Percentiles rank a stretch among this genome's conserved stretches.
phyloP scores from a whole-genome alignment of 1,284 basidiomycete species.

The Veloboletus limbatus region DNA sequence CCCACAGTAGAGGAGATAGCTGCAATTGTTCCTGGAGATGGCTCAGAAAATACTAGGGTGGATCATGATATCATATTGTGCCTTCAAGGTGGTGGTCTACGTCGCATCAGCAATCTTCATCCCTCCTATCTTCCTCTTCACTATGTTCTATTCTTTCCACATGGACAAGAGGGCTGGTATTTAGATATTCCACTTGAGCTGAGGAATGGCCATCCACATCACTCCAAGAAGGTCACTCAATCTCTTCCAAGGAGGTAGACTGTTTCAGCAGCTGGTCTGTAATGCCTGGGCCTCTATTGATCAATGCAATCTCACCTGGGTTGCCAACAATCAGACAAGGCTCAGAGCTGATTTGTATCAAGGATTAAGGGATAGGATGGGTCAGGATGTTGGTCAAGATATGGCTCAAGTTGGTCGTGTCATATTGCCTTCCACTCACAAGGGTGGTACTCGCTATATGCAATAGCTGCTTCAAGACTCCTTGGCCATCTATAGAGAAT shows the following conservation, averaged over 20 bases:
- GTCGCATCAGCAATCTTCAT: slow-evolving; percentile 35
- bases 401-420: slow-evolving; percentile 5
- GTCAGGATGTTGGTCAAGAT: too few species aligned
- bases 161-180: slow-evolving; percentile 42
- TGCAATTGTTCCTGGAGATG: too few species aligned
- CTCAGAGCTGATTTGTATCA: too few species aligned
- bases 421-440: slow-evolving; percentile 5
- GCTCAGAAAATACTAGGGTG: too few species aligned
- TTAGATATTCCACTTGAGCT: slow-evolving; percentile 19
- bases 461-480: slow-evolving; percentile 9
- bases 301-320: too few species aligned
- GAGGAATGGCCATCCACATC: neutral
- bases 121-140: slow-evolving; percentile 37
- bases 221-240: slow-evolving; percentile 18
- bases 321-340: too few species aligned
- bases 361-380: too few species aligned
- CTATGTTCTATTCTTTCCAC: slow-evolving; percentile 41
- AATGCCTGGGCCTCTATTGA: too few species aligned
- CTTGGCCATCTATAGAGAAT: slow-evolving; percentile 9
- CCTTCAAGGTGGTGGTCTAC: slow-evolving; percentile 22
- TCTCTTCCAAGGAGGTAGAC: too few species aligned
- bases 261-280: too few species aligned
- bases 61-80: slow-evolving; percentile 15
- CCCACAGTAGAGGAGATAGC: too few species aligned
- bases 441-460: slow-evolving; percentile 2